Conservation (phyloP, 768 basidiomycete species). For the Plicaturopsis crispa region DNA sequence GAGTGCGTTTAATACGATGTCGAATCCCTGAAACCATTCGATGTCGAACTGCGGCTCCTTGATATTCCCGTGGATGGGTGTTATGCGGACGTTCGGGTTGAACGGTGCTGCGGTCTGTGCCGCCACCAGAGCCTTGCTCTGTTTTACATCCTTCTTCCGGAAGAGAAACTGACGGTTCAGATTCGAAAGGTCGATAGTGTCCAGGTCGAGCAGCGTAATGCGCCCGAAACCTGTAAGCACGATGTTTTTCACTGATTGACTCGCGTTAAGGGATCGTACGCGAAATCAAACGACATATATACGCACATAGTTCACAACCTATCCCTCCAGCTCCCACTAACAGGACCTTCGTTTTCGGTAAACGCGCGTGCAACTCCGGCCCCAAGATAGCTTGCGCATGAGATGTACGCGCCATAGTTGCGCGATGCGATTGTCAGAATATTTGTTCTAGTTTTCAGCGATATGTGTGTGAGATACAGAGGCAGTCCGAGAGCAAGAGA, state of each 20-base stretch:
- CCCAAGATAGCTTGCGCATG: constrained; percentile 82
- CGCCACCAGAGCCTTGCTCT: constrained; percentile 91
- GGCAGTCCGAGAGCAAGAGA: too few relatives aligned
- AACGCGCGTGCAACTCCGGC: constrained; percentile 50
- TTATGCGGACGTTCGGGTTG: constrained; percentile 83
- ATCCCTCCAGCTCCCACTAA: constrained; percentile 96
- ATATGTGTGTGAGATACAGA: too few relatives aligned
- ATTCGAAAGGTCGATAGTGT: constrained; percentile 98
- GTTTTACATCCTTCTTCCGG: constrained; percentile 93
- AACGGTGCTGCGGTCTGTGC: constrained; percentile 76
- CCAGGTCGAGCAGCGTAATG: constrained; percentile 90
- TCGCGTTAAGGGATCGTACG: neutral
- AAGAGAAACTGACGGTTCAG: constrained; percentile 96
- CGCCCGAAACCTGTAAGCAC: constrained; percentile 88
- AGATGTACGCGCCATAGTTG: constrained; percentile 37
- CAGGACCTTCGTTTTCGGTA: constrained; percentile 64
- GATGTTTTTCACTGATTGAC: constrained; percentile 96
- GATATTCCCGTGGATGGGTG: constrained; percentile 90
- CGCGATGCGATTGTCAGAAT: too few relatives aligned
- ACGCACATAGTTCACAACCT: constrained; percentile 89
- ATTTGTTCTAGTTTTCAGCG: too few relatives aligned
- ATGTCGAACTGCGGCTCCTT: constrained; percentile 89
- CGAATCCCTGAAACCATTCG: constrained; percentile 85
- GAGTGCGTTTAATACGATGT: constrained; percentile 90
- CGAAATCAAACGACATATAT: neutral